Evolutionary conservation across 2,329 filamentous ascomycete species (phyloP), one percentile per base, ranked within the genome.

Genomic region (Saccharata proteae): DNA sequence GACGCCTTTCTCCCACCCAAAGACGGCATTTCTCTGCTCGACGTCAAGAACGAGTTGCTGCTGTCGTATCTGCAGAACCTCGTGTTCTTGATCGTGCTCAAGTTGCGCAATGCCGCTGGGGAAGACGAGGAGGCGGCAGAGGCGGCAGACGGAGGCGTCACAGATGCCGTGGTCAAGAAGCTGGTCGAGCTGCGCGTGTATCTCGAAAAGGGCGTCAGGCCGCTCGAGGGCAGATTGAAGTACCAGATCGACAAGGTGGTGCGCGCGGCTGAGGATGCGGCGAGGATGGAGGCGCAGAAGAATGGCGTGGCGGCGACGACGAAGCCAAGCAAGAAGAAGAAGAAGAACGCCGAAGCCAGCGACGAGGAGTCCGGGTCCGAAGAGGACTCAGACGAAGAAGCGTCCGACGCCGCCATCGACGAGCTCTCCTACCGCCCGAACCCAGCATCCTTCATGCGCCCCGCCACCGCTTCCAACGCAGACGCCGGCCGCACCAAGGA

Each of bases 201-300:
- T 52, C 65, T 98, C 2, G 92, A 98, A 49, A 85, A 85, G 51
- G 92, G 90, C 42, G 81, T 93, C 3, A 75, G 82, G 11, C 90
- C 90, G 0, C 61, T 96, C 11, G 92, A 98, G 58, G 79, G 80
- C 43, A 81, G 86, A 45, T 61, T 98, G 39, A 88, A 85, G 43
- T 98, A 94, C 58, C 86, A 94, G 52, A 84, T 98, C 47, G 88
- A 96, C 56, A 90, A 93, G 51, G 85, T 94, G 16, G 67, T 98
- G 13, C 80, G 84, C 40, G 82, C 84, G 0, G 85, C 85, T 20
- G 81, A 93, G 38, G 78, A 88, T 43, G 69, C 73, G 4, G 69
- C 77, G 40, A 63, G 70, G 19, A 48, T 46, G 3, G 55, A 54
- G 3, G 45, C 46, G 2, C 45, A 51, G 9, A 58, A 59, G 26